These are phyloP conservation scores for Euphorbia schlechtendalii DNA, from an alignment of 441 rosid genomes.

Conservation along the genomic window DNA sequence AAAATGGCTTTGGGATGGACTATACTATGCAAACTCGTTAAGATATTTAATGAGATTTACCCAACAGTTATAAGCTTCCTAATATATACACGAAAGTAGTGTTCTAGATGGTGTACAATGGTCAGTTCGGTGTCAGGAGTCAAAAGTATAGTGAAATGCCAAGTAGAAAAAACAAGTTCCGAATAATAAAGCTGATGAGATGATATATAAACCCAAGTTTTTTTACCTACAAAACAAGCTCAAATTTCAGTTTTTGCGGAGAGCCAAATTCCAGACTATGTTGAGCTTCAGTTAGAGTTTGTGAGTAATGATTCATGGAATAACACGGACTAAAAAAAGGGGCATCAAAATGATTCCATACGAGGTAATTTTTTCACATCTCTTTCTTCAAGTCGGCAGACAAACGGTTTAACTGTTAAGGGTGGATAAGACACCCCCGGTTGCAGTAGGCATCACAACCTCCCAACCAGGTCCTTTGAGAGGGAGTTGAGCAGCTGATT, in stretches of 20 bases:
- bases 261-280: background rate
- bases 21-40: too few species aligned
- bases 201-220: background rate
- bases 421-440: slow-evolving; percentile 77
- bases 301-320: background rate
- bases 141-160: too few species aligned
- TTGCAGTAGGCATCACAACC: slow-evolving; percentile 66
- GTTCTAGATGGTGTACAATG: too few species aligned
- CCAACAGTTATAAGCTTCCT: too few species aligned
- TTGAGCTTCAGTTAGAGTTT: background rate
- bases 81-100: too few species aligned
- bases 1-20: too few species aligned
- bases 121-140: too few species aligned
- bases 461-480: slow-evolving; percentile 98
- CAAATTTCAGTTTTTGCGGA: background rate
- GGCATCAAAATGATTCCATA: background rate
- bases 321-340: background rate
- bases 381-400: background rate
- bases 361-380: too few species aligned
- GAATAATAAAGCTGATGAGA: background rate
- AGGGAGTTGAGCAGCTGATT: slow-evolving; percentile 34
- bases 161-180: background rate
- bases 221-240: background rate
- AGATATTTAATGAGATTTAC: too few species aligned
- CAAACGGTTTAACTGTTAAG: slow-evolving; percentile 43